Percentiles rank a stretch among this genome's conserved stretches.
Evolutionary conservation across 2,329 filamentous ascomycete genomes (phyloP).

Genomic region (Talaromyces sp.): DNA sequence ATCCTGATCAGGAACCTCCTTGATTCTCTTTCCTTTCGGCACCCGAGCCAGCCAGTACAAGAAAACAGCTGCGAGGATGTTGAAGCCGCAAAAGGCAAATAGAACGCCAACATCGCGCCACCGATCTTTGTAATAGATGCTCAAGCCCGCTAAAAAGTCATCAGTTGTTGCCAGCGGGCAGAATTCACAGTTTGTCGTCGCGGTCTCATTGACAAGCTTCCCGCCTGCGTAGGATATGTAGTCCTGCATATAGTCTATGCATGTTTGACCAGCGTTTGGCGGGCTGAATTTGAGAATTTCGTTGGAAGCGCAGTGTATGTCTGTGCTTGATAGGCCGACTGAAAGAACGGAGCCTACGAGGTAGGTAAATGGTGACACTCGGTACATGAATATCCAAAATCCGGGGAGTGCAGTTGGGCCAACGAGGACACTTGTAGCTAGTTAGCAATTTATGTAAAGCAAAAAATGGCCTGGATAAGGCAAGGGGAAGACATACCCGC

Average conservation of each 20-base stretch:
- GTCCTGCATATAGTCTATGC: conserved; percentile 53
- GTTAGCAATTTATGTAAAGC: background rate
- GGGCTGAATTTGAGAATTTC: conserved; percentile 35
- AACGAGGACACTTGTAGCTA: conserved; percentile 50
- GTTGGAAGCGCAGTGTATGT: conserved; percentile 27
- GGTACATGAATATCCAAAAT: conserved; percentile 77
- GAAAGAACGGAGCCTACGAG: conserved; percentile 38
- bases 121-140: conserved; percentile 36
- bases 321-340: conserved; percentile 24
- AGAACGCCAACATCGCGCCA: conserved; percentile 53
- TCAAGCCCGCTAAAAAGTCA: conserved; percentile 46
- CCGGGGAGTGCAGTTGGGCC: conserved; percentile 53
- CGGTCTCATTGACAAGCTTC: conserved; percentile 57
- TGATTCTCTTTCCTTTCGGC: conserved; percentile 23
- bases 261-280: conserved; percentile 55
- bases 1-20: conserved; percentile 5
- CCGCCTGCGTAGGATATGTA: conserved; percentile 51
- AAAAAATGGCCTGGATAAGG: background rate
- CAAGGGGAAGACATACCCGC: conserved; percentile 21
- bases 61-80: conserved; percentile 43
- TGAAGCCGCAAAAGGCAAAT: conserved; percentile 49
- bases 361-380: conserved; percentile 61
- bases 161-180: conserved; percentile 32
- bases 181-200: conserved; percentile 53
- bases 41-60: conserved; percentile 51